Conservation (phyloP, 2,329 filamentous ascomycete species). For the Fusarium sp. region DNA sequence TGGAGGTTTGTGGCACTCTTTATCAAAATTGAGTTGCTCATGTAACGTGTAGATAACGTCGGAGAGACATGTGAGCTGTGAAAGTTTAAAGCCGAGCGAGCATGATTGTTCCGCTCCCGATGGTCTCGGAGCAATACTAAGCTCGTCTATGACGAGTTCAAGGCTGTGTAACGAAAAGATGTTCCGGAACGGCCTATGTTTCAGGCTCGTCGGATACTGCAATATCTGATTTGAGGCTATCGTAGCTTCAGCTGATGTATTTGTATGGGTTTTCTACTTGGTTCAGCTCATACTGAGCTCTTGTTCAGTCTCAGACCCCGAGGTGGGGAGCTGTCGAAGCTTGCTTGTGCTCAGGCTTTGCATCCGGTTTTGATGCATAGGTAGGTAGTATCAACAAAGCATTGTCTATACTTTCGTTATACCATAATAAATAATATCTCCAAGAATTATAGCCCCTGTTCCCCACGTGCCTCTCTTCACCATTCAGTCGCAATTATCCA, state of each 20-base stretch:
- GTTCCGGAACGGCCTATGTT: constrained; percentile 6
- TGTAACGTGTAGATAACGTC: neutral
- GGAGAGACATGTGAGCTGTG: constrained; percentile 1
- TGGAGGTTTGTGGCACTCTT: neutral
- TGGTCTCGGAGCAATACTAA: constrained; percentile 18
- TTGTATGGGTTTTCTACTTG: neutral
- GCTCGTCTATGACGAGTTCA: constrained; percentile 32
- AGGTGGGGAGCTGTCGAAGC: neutral
- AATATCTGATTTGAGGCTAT: neutral
- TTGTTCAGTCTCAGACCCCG: neutral
- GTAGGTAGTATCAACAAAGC: neutral
- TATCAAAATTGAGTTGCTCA: neutral
- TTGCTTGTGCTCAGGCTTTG: neutral
- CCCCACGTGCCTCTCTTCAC: constrained; percentile 17
- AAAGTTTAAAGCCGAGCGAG: constrained; percentile 5
- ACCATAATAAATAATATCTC: neutral
- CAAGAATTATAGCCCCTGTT: neutral
- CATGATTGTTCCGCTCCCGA: constrained; percentile 8
- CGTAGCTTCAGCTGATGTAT: neutral
- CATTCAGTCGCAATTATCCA: neutral
- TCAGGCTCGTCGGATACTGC: neutral
- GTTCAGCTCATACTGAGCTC: neutral
- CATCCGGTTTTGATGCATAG: neutral
- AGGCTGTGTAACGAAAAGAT: constrained; percentile 3
- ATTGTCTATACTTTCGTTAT: neutral